Conservation (phyloP, 768 basidiomycete genomes). For the Boletus reticuloceps region DNA sequence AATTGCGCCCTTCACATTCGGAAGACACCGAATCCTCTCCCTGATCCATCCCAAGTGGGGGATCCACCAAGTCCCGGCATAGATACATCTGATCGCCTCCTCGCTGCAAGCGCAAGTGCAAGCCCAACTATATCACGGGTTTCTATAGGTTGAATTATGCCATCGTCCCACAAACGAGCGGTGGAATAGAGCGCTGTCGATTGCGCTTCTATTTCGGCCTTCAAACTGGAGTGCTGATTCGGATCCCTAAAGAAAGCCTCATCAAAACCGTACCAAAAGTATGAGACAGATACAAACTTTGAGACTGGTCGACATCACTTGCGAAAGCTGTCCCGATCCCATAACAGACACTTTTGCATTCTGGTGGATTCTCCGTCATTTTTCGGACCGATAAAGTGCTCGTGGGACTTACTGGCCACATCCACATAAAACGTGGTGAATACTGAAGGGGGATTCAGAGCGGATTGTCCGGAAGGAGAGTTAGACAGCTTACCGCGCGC, state of each 20-base stretch:
- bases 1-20: slow-evolving; percentile 60
- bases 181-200: slow-evolving; percentile 86
- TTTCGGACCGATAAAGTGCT: slow-evolving; percentile 2
- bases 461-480: neutral
- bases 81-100: slow-evolving; percentile 32
- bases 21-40: slow-evolving; percentile 82
- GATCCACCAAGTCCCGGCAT: neutral
- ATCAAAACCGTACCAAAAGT: neutral
- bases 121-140: slow-evolving; percentile 87
- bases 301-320: slow-evolving; percentile 92
- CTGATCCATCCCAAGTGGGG: slow-evolving; percentile 66
- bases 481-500: slow-evolving; percentile 63
- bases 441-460: slow-evolving; percentile 48
- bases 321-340: slow-evolving; percentile 90
- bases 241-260: slow-evolving; percentile 57
- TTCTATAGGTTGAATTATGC: slow-evolving; percentile 85
- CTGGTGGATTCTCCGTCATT: slow-evolving; percentile 33
- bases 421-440: slow-evolving; percentile 93
- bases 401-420: slow-evolving; percentile 81
- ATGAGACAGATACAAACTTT: slow-evolving; percentile 45
- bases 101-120: slow-evolving; percentile 75
- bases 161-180: slow-evolving; percentile 93
- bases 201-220: slow-evolving; percentile 83
- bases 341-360: slow-evolving; percentile 94
- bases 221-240: slow-evolving; percentile 67